Evolutionary conservation across 306 rosid species (phyloP).

Genomic region (Cotoneaster glaucophyllus): DNA sequence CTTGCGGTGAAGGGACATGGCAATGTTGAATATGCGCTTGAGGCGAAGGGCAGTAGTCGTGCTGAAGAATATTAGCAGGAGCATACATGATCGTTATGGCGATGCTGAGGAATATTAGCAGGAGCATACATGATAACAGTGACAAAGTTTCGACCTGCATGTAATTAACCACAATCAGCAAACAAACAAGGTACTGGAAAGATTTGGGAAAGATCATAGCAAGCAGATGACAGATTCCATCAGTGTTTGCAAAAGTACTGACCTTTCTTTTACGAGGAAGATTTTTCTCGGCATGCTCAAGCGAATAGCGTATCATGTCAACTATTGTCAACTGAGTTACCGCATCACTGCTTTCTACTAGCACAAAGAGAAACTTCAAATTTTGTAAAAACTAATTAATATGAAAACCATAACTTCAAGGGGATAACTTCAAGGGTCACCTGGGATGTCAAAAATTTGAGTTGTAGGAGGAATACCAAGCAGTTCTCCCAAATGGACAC

Average conservation of each 20-base stretch:
- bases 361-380: not conserved
- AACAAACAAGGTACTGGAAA: not conserved
- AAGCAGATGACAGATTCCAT: not conserved
- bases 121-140: slow-evolving; percentile 24
- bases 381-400: not conserved
- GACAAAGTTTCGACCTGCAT: slow-evolving; percentile 40
- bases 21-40: too few relatives aligned
- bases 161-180: slow-evolving; percentile 8
- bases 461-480: slow-evolving; percentile 64
- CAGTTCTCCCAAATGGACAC: slow-evolving; percentile 53
- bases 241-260: slow-evolving; percentile 7
- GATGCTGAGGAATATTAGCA: slow-evolving; percentile 35
- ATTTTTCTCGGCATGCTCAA: slow-evolving; percentile 80
- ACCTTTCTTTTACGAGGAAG: slow-evolving; percentile 54
- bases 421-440: slow-evolving; percentile 25
- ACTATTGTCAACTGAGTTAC: slow-evolving; percentile 45
- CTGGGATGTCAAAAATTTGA: slow-evolving; percentile 90
- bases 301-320: slow-evolving; percentile 58
- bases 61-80: slow-evolving; percentile 26
- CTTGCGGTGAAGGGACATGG: not conserved
- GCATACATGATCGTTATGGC: slow-evolving; percentile 20
- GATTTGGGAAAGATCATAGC: not conserved
- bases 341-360: slow-evolving; percentile 49
- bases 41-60: not conserved
- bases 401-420: not conserved